phyloP scores from a whole-genome alignment of 495 filamentous ascomycete genomes.

The Friedmanniomyces endolithicus region DNA sequence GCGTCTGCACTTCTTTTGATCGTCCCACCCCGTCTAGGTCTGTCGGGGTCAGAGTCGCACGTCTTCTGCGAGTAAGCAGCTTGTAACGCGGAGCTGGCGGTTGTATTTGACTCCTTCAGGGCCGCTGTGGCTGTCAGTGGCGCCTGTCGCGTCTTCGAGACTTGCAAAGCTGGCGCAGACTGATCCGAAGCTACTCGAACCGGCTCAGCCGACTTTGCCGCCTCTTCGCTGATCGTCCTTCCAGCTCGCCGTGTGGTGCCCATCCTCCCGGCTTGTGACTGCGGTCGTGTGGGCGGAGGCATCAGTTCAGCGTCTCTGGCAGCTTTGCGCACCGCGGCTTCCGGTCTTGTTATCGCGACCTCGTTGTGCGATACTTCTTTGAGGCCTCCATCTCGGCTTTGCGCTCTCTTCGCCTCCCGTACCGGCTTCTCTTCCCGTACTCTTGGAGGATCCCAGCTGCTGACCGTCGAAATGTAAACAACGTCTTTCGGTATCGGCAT shows the following conservation, averaged over 20 bases:
- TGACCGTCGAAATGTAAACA: slow-evolving; percentile 24
- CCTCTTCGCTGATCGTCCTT: slow-evolving; percentile 21
- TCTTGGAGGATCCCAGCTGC: slow-evolving; percentile 20
- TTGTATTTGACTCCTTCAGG: slow-evolving; percentile 5
- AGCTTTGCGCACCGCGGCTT: not conserved
- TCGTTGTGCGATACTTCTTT: slow-evolving; percentile 18
- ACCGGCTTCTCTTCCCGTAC: not conserved
- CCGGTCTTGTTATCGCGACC: slow-evolving; percentile 7
- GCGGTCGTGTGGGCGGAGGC: slow-evolving; percentile 13
- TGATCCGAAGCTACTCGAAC: slow-evolving; percentile 13
- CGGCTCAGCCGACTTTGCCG: slow-evolving; percentile 7
- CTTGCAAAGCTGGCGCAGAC: slow-evolving; percentile 1
- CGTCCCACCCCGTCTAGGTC: slow-evolving; percentile 4
- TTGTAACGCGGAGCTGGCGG: slow-evolving; percentile 3
- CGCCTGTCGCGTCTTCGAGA: slow-evolving; percentile 6
- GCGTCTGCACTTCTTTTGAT: slow-evolving; percentile 16
- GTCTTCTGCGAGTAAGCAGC: not conserved
- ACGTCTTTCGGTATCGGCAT: slow-evolving; percentile 30
- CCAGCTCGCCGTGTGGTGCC: slow-evolving; percentile 10
- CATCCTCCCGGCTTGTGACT: not conserved
- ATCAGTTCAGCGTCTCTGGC: slow-evolving; percentile 17
- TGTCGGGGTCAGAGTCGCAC: slow-evolving; percentile 2
- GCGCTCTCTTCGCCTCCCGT: not conserved
- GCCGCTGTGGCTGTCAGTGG: not conserved
- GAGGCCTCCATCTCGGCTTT: slow-evolving; percentile 9